Percentiles rank a stretch among this genome's conserved stretches.
These are phyloP conservation scores for Coemansia sp. DNA, from an alignment of 192 early-diverging fungal species.

Conservation along the genomic window DNA sequence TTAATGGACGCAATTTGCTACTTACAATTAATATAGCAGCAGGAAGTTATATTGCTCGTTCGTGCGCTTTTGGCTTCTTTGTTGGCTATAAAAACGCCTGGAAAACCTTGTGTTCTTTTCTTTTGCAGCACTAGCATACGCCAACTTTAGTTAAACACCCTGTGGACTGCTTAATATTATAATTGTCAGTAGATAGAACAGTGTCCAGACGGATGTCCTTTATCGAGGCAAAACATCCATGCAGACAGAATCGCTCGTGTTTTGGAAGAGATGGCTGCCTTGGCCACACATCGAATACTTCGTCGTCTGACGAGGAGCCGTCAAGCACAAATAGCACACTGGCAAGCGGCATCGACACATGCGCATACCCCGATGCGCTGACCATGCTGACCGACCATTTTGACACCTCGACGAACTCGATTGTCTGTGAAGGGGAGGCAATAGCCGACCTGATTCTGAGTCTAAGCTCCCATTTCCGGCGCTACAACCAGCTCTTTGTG, in stretches of 20 bases:
- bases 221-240: background rate
- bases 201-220: background rate
- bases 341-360: background rate
- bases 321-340: conserved; percentile 11
- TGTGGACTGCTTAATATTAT: background rate
- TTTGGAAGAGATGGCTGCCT: background rate
- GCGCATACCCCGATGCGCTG: background rate
- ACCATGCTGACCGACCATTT: background rate
- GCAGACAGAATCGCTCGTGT: too few species aligned
- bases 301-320: conserved; percentile 10
- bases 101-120: background rate
- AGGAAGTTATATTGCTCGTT: too few species aligned
- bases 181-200: background rate
- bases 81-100: background rate
- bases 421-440: conserved; percentile 21
- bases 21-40: background rate
- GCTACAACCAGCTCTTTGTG: conserved; percentile 24
- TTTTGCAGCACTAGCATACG: too few species aligned
- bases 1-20: background rate
- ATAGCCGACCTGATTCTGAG: conserved; percentile 12
- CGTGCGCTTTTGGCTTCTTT: too few species aligned
- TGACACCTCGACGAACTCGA: conserved; percentile 4
- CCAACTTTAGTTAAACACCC: background rate
- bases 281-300: background rate
- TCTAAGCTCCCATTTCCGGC: conserved; percentile 20